phyloP scores from a whole-genome alignment of 139 green algal species.

The Nannochloris sp. region DNA sequence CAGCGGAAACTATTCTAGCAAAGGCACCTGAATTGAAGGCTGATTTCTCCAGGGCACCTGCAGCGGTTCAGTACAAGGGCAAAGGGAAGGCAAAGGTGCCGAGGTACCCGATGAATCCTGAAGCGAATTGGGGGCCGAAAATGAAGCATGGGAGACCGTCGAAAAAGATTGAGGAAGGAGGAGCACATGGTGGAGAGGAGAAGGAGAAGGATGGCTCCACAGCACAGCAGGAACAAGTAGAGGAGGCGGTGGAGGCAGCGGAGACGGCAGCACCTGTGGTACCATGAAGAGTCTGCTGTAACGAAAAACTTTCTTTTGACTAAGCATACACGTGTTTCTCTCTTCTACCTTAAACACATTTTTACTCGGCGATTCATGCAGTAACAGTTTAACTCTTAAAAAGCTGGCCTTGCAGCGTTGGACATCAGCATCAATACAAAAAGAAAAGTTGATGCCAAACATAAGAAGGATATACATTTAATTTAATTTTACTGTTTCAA shows the following conservation, averaged over 20 bases:
- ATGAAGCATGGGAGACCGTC: conserved; percentile 2
- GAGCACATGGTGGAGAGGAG: background rate
- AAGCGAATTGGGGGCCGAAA: conserved; percentile 85
- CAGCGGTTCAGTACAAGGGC: conserved; percentile 27
- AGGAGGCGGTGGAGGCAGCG: background rate
- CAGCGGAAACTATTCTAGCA: conserved; percentile 55
- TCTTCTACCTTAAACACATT: no score
- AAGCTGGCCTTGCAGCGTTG: no score
- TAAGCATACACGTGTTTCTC: no score
- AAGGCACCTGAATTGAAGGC: conserved; percentile 64
- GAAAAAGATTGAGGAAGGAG: background rate
- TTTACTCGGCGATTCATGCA: no score
- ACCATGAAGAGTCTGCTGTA: no score
- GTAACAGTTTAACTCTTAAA: no score
- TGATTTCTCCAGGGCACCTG: conserved; percentile 54
- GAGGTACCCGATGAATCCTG: conserved; percentile 78
- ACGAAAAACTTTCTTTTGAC: no score
- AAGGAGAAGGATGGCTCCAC: background rate
- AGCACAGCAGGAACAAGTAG: background rate
- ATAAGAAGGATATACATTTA: background rate
- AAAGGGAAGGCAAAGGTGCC: conserved; percentile 43
- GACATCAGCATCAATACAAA: background rate
- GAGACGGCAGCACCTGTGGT: background rate
- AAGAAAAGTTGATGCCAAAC: background rate
- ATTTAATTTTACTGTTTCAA: background rate